A percentile compares a stretch with the other conserved stretches of the same genome.
phyloP scores from a whole-genome alignment of 768 basidiomycete species.

The Galerina marginata region DNA sequence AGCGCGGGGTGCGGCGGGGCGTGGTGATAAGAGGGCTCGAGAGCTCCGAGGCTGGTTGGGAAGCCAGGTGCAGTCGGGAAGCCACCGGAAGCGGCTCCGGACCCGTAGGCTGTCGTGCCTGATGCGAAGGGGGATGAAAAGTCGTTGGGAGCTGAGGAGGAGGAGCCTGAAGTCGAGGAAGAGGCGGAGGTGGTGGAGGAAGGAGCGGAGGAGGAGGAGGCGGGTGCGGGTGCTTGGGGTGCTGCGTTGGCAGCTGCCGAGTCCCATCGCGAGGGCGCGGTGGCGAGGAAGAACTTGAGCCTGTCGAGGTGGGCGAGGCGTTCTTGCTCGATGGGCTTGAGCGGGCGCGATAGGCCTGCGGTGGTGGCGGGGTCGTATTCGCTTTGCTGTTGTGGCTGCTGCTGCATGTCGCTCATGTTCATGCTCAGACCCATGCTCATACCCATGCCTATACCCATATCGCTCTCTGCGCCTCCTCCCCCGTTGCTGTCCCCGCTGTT shows the following conservation, averaged over 20 bases:
- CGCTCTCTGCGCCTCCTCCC: not conserved
- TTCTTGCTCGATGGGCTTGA: slow-evolving; percentile 69
- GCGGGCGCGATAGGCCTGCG: slow-evolving; percentile 56
- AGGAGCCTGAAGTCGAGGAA: too few relatives aligned
- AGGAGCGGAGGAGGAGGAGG: slow-evolving; percentile 3
- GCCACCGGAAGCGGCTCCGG: slow-evolving; percentile 5
- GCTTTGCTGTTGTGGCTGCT: slow-evolving; percentile 7
- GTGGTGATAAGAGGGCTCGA: slow-evolving; percentile 42
- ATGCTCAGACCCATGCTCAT: slow-evolving; percentile 8
- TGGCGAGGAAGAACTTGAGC: slow-evolving; percentile 89
- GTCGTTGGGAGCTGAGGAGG: slow-evolving; percentile 8
- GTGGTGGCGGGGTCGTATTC: slow-evolving; percentile 21
- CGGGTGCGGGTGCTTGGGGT: slow-evolving; percentile 29
- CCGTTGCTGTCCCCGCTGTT: too few relatives aligned
- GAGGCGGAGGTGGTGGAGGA: slow-evolving; percentile 8
- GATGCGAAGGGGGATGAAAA: slow-evolving; percentile 7
- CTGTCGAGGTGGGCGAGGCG: slow-evolving; percentile 76
- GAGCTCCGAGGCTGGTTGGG: too few relatives aligned
- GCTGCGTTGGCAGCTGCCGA: slow-evolving; percentile 33
- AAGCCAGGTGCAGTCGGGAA: too few relatives aligned
- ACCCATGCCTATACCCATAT: not conserved
- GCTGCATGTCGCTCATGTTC: not conserved
- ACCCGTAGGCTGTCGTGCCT: slow-evolving; percentile 1
- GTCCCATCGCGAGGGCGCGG: slow-evolving; percentile 81
- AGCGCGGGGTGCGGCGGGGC: slow-evolving; percentile 75